These are phyloP conservation scores for Gastrolobium villosum DNA, from an alignment of 306 rosid genomes.

Conservation along the genomic window DNA sequence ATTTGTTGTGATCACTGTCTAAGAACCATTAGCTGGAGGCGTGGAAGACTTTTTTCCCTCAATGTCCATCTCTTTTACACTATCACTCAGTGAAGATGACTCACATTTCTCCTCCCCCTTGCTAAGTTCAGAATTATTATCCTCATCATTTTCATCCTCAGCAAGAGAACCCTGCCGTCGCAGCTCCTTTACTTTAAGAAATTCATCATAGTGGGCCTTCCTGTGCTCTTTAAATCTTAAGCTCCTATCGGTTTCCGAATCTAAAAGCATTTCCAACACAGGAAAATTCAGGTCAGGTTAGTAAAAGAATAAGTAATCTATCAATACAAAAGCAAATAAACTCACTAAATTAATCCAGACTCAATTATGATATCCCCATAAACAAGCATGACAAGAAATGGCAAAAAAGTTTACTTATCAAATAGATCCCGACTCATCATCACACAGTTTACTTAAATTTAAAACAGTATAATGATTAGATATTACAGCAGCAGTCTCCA, in stretches of 20 bases:
- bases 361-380: slow-evolving; percentile 6
- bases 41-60: slow-evolving; percentile 51
- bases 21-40: slow-evolving; percentile 66
- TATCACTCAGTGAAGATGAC: slow-evolving; percentile 65
- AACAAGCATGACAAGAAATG: background rate
- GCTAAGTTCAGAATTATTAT: slow-evolving; percentile 34
- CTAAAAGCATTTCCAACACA: slow-evolving; percentile 45
- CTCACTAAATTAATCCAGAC: slow-evolving; percentile 11
- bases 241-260: slow-evolving; percentile 70
- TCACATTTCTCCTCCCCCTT: slow-evolving; percentile 51
- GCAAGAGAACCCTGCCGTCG: slow-evolving; percentile 62
- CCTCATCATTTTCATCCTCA: slow-evolving; percentile 75
- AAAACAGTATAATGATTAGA: background rate
- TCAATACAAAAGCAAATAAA: slow-evolving; percentile 24
- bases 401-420: background rate
- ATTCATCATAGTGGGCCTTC: slow-evolving; percentile 91
- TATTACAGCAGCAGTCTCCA: background rate
- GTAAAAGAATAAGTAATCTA: slow-evolving; percentile 21
- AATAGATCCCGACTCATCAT: slow-evolving; percentile 1
- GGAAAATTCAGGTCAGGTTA: slow-evolving; percentile 35
- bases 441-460: background rate
- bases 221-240: slow-evolving; percentile 76
- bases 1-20: slow-evolving; percentile 47
- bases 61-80: slow-evolving; percentile 76
- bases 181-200: slow-evolving; percentile 79